phyloP scores from a whole-genome alignment of 371 early-diverging fungal genomes.

The Conidiobolus coronatus region DNA sequence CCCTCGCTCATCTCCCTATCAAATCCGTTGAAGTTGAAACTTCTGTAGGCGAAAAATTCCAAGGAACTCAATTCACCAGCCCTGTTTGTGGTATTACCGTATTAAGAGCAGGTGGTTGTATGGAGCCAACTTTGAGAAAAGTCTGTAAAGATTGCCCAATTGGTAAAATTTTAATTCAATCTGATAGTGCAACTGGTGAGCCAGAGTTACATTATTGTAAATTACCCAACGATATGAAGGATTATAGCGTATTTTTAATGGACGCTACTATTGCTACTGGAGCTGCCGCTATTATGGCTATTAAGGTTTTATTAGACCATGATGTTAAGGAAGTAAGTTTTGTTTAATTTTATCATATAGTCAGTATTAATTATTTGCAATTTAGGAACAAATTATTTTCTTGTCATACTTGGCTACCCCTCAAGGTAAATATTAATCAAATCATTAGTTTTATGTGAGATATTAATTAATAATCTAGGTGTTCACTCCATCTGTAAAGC shows the following conservation, averaged over 20 bases:
- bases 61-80: slow-evolving; percentile 21
- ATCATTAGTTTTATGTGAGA: not conserved
- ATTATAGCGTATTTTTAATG: slow-evolving; percentile 36
- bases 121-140: slow-evolving; percentile 65
- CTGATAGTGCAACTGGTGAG: slow-evolving; percentile 53
- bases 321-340: slow-evolving; percentile 38
- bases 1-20: slow-evolving; percentile 34
- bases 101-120: slow-evolving; percentile 66
- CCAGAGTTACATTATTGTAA: slow-evolving; percentile 63
- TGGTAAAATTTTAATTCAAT: slow-evolving; percentile 75
- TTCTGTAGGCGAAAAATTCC: slow-evolving; percentile 28
- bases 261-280: slow-evolving; percentile 69
- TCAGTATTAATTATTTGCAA: slow-evolving; percentile 1
- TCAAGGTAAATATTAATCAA: slow-evolving; percentile 16
- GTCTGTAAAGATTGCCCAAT: slow-evolving; percentile 54
- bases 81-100: slow-evolving; percentile 62
- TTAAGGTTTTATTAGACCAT: slow-evolving; percentile 72
- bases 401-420: slow-evolving; percentile 52
- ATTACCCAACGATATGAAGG: slow-evolving; percentile 33
- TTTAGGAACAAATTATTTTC: slow-evolving; percentile 51
- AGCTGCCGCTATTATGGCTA: slow-evolving; percentile 81
- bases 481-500: slow-evolving; percentile 49
- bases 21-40: slow-evolving; percentile 23
- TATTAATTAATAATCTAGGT: slow-evolving; percentile 9
- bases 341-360: not conserved